Evolutionary conservation across 257 asterid species (phyloP).

Genomic region (Scutellaria barbata): DNA sequence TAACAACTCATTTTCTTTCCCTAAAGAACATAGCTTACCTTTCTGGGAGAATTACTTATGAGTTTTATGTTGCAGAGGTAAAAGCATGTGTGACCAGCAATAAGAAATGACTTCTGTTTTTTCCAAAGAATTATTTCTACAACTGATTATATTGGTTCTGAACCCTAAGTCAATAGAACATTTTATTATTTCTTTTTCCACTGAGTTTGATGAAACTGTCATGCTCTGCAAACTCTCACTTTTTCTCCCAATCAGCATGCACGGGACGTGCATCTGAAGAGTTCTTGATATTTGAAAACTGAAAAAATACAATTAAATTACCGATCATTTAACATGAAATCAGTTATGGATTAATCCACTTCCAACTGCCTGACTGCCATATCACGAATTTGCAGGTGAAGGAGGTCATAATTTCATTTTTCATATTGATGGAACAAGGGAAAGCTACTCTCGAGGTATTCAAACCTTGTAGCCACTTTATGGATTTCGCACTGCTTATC

Average conservation of each 20-base stretch:
- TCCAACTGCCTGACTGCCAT: slow-evolving; percentile 29
- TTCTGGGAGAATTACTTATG: slow-evolving; percentile 3
- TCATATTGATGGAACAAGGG: slow-evolving; percentile 96
- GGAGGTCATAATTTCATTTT: slow-evolving; percentile 93
- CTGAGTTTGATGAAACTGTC: slow-evolving; percentile 14
- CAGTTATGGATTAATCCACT: slow-evolving; percentile 26
- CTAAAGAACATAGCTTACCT: not conserved
- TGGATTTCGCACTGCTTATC: slow-evolving; percentile 25
- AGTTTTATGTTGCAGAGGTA: slow-evolving; percentile 20
- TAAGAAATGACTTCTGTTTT: not conserved
- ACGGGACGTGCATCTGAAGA: not conserved
- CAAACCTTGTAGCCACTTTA: slow-evolving; percentile 22
- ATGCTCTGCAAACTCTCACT: slow-evolving; percentile 1
- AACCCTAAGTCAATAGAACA: slow-evolving; percentile 1
- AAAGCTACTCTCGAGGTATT: slow-evolving; percentile 90
- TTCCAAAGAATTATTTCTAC: not conserved
- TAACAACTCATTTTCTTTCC: too few relatives aligned
- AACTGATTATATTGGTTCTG: slow-evolving; percentile 18
- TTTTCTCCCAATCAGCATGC: slow-evolving; percentile 11
- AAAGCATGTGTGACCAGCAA: not conserved
- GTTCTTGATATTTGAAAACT: slow-evolving; percentile 12
- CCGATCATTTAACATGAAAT: slow-evolving; percentile 21
- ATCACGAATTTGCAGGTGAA: slow-evolving; percentile 73
- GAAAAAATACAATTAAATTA: slow-evolving; percentile 15
- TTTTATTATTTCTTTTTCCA: not conserved